Percentiles rank a stretch among this genome's conserved stretches.
These are phyloP conservation scores for Candida multigemmis DNA, from an alignment of 805 yeast genomes.

Conservation along the genomic window DNA sequence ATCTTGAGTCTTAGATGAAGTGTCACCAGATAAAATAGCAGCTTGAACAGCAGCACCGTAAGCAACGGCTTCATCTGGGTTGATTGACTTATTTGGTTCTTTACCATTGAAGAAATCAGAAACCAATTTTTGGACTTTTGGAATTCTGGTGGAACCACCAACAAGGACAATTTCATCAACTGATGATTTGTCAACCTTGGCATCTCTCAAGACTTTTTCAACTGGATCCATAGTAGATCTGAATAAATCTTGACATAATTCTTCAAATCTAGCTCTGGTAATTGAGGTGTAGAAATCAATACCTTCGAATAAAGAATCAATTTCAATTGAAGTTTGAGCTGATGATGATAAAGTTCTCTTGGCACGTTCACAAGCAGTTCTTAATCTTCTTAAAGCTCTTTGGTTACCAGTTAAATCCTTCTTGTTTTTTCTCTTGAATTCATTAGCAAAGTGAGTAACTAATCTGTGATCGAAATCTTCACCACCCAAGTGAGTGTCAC, in stretches of 20 bases:
- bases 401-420: conserved; percentile 88
- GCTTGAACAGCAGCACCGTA: conserved; percentile 99
- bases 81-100: conserved; percentile 93
- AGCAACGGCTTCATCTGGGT: conserved; percentile 99
- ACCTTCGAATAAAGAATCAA: conserved; percentile 93
- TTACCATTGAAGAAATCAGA: conserved; percentile 96
- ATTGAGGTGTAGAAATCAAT: conserved; percentile 91
- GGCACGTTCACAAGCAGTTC: conserved; percentile 99
- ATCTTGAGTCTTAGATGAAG: conserved; percentile 94
- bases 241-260: conserved; percentile 87
- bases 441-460: conserved; percentile 86
- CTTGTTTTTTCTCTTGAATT: conserved; percentile 97
- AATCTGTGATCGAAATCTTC: conserved; percentile 97
- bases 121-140: conserved; percentile 91
- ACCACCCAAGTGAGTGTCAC: conserved; percentile 68
- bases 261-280: conserved; percentile 97
- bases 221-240: conserved; percentile 93
- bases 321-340: conserved; percentile 90
- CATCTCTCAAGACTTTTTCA: conserved; percentile 86
- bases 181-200: conserved; percentile 82
- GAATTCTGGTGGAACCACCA: conserved; percentile 98
- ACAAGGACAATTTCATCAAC: conserved; percentile 90
- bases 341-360: conserved; percentile 97
- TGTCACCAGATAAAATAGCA: conserved; percentile 92
- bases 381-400: conserved; percentile 96